Percentiles rank a stretch among this genome's conserved stretches.
Evolutionary conservation across 352 stramenopile genomes (phyloP).

Genomic region (Phytophthora fragariaefolia): DNA sequence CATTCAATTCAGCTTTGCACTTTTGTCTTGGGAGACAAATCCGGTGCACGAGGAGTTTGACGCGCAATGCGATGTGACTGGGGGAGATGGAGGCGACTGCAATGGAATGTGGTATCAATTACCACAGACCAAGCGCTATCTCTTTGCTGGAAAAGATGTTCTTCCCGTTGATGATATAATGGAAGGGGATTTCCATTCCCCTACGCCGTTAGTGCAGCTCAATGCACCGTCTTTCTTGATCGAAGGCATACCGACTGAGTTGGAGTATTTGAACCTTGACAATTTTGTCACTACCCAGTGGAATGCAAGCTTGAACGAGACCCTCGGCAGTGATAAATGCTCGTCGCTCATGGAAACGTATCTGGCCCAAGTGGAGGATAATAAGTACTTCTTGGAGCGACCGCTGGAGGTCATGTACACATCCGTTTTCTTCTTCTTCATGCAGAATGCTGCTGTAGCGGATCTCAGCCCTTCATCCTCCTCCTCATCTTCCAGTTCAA

Average conservation of each 20-base stretch:
- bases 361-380: conserved; percentile 42
- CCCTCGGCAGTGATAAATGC: conserved; percentile 33
- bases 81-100: conserved; percentile 31
- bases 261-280: conserved; percentile 37
- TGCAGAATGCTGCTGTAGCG: conserved; percentile 44
- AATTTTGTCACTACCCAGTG: conserved; percentile 35
- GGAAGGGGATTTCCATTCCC: conserved; percentile 43
- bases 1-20: conserved; percentile 50
- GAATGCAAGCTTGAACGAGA: conserved; percentile 30
- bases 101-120: conserved; percentile 50
- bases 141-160: conserved; percentile 46
- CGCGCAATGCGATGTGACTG: conserved; percentile 41
- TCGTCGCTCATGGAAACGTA: conserved; percentile 58
- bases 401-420: conserved; percentile 57
- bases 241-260: conserved; percentile 16
- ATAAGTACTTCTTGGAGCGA: conserved; percentile 47
- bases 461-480: conserved; percentile 29
- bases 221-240: conserved; percentile 39
- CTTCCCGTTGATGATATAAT: conserved; percentile 34
- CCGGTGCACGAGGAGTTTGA: conserved; percentile 41
- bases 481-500: conserved; percentile 5
- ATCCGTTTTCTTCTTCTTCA: conserved; percentile 52
- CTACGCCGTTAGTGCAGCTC: conserved; percentile 52
- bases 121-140: conserved; percentile 46
- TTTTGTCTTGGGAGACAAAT: conserved; percentile 44